These are phyloP conservation scores for Fraxinus angustifolia DNA, from an alignment of 305 asterid species.

Conservation along the genomic window DNA sequence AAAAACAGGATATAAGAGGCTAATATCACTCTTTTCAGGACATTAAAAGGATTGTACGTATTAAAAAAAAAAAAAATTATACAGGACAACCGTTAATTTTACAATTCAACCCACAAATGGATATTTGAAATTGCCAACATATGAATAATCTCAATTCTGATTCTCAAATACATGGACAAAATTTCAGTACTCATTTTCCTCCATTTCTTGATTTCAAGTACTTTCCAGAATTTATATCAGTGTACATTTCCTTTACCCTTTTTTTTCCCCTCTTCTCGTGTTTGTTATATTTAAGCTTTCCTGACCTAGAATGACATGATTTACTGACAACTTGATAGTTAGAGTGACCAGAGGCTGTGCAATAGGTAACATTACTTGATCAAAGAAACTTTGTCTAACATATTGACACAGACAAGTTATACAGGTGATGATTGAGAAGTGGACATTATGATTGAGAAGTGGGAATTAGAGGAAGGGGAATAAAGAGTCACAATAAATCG, in stretches of 20 bases:
- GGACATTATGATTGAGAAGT: neutral
- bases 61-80: neutral
- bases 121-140: conserved; percentile 13
- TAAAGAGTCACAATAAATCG: neutral
- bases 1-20: neutral
- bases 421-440: neutral
- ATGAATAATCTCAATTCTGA: conserved; percentile 8
- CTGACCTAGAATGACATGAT: neutral
- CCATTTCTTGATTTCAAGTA: neutral
- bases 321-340: neutral
- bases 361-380: neutral
- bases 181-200: neutral
- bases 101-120: neutral
- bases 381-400: neutral
- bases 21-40: neutral
- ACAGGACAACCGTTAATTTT: neutral
- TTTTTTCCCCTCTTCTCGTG: neutral
- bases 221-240: neutral
- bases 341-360: neutral
- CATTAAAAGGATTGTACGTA: conserved; percentile 4
- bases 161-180: neutral
- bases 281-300: neutral
- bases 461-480: neutral
- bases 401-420: neutral
- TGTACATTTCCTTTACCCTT: neutral